A percentile compares a stretch with the other conserved stretches of the same genome.
Conservation (phyloP, 2,329 filamentous ascomycete species). For the Xylaria sp. region DNA sequence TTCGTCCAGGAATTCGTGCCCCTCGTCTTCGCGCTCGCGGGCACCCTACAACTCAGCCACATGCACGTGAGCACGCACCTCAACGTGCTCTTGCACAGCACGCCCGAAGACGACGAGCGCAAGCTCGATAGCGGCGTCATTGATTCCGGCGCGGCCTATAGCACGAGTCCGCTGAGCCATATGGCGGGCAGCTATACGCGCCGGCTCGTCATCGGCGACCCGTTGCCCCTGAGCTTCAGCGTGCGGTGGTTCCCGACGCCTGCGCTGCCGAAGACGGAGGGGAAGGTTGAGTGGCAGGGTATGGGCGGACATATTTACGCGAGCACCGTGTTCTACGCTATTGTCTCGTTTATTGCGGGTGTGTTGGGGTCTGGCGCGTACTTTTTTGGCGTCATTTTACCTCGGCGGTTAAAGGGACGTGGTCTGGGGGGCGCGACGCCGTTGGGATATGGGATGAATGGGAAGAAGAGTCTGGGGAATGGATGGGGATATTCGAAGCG, state of each 20-base stretch:
- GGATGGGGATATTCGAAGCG: conserved; percentile 57
- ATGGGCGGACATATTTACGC: conserved; percentile 60
- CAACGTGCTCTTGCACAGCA: conserved; percentile 78
- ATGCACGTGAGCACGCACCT: conserved; percentile 85
- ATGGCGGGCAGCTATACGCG: conserved; percentile 47
- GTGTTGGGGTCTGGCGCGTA: conserved; percentile 50
- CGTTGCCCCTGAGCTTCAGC: conserved; percentile 70
- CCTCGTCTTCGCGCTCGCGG: conserved; percentile 80
- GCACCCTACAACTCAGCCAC: conserved; percentile 82
- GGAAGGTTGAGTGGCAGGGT: conserved; percentile 59
- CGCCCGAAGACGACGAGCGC: conserved; percentile 57
- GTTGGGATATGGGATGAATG: conserved; percentile 49
- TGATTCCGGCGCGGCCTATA: conserved; percentile 84
- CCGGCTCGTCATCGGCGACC: conserved; percentile 82
- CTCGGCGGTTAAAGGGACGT: conserved; percentile 46
- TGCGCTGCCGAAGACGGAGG: conserved; percentile 61
- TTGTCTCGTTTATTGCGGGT: conserved; percentile 55
- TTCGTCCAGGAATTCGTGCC: conserved; percentile 64
- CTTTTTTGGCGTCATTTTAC: conserved; percentile 56
- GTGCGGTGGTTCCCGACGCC: conserved; percentile 84
- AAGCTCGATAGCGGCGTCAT: conserved; percentile 68
- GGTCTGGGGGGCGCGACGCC: conserved; percentile 53
- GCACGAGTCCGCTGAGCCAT: conserved; percentile 64
- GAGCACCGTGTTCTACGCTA: conserved; percentile 57
- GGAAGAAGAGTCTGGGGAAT: conserved; percentile 42